Base-by-base conservation (phyloP, 495 filamentous ascomycete genomes). In the Staphylotrichum longicolle region DNA sequence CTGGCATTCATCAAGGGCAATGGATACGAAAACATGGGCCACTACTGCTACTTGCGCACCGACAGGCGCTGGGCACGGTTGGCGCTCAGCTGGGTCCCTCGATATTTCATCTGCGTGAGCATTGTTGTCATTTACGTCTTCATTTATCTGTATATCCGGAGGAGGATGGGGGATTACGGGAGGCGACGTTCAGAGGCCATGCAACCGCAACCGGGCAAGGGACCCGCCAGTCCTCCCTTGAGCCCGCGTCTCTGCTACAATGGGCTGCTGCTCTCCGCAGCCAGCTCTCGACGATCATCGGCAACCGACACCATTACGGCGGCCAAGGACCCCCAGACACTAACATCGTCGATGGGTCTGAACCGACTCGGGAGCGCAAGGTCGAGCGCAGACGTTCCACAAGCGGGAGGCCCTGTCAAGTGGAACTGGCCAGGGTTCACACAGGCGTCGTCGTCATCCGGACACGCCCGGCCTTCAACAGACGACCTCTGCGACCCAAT, bases 41-140 rank as follows among this genome's bases (percentile, higher is more conserved):
- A 85, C 41, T 85, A 84, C 60, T 91, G 89, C 72, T 85, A 85
- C 60, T 77, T 91, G 10, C 86, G 88, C 8, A 75, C 83, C 11
- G 75, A 82, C 30, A 78, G 78, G n/a, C 74, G 77, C 41, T 89
- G 86, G 87, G 86, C 85, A 63, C 80, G 85, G 41, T 74, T 87
- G 37, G 83, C 81, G 4, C 75, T 91, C 37, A 80, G 80, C 51
- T 92, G 89, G 89, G 77, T 86, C 14, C 89, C 89, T 37, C 80
- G 89, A 35, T 92, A 91, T 61, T 55, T 89, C 32, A 85, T 91
- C 37, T 82, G 86, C 64, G 70, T 77, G 40, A 75, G 79, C 46
- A 85, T 90, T 58, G 65, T 88, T 10, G 66, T 75, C 52, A 83
- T 90, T 9, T 89, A 89, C 61, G 72, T 80, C 32, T 78, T 81